Base-by-base conservation (phyloP, 768 basidiomycete genomes). In the Royoungia palumana region DNA sequence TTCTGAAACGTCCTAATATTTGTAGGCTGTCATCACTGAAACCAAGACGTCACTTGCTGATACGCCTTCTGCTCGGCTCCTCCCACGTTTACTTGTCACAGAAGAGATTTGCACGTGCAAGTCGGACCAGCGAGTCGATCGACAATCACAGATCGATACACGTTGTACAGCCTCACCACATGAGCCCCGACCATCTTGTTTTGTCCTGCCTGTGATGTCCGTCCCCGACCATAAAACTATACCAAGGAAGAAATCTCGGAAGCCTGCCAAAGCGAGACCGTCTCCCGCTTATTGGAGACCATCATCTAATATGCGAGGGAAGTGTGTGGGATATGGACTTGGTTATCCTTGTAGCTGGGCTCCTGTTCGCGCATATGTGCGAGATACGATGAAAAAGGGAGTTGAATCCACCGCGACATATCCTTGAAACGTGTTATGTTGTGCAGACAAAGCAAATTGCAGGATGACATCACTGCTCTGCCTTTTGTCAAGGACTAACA, bases 311-410 rank as follows among this genome's bases (percentile, higher is more conserved):
- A 8, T 56, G 40, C 57, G 46, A 19, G 65, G 57, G 27, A 59
- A 57, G 47, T 61, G 63, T 49, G 40, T 61, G 54, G 66, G 67
- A 13, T 67, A 69, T 47, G 66, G 55, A 2, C 27, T 67, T 14
- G 66, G 66, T 0, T 67, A 69, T 53, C 67, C 67, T 20, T 60
- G 65, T 34, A 61, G 47, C 35, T 67, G 63, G 65, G 55, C 50
- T 28, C 42, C 56, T 49, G 37, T 51, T 27, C 45, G n/a, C 39
- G 44, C 10, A 8, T 68, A 66, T 41, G 43, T 49, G 7, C 67
- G 61, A 25, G 65, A 66, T 42, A 25, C 40, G 37, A 66, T 66
- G 65, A 65, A 55, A 45, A 58, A 36, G 53, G 67, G 53, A 5
- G 45, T 57, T 19, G 20, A 36, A 38, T 14, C 46, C 35, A 28